Evolutionary conservation across 2,329 filamentous ascomycete genomes (phyloP), one percentile per base, ranked within the genome.

Genomic region (Alternaria burnsii): DNA sequence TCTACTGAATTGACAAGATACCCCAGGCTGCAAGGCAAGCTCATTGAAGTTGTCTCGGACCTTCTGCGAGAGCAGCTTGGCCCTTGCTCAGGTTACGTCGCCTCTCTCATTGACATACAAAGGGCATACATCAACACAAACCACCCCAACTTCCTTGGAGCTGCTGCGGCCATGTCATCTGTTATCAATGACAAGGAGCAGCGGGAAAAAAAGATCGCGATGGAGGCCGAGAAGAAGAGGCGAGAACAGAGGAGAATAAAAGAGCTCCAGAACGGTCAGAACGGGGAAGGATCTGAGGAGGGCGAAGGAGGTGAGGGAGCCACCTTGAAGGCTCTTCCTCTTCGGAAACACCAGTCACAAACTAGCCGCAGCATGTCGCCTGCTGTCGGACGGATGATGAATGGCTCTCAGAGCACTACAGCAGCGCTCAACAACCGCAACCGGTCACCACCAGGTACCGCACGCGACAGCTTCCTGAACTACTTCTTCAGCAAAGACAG

Each of bases 91-190:
- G 86, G 82, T 53, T 99, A 99, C 70, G 95, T 99, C 43, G 95
- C 97, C 79, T 98, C 94, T 41, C 85, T 99, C 63, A 99, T 99
- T 68, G 91, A 95, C 26, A 99, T 99, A 62, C 95, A 99, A 80
- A 88, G 95, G 68, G 95, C 95, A 20, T 99, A 99, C 80, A 98
- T 99, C 82, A 99, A 99, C 83, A 99, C 95, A 42, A 99, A 99
- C 75, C 95, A 99, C 77, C 95, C 95, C 50, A 99, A 99, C 80
- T 99, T 99, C 83, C 87, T 98, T 16, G 95, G 95, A 44, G 95
- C 95, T 16, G 94, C 95, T 22, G 94, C 94, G 36, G 95, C 95
- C 64, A 99, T 99, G 95, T 94, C 93, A 68, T 93, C 95, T 48
- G 94, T 99, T 47, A 96, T 99, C 62, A 92, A 88, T 75, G 94